Evolutionary conservation across 2,329 filamentous ascomycete species (phyloP).

Genomic region (Fusarium sp.): DNA sequence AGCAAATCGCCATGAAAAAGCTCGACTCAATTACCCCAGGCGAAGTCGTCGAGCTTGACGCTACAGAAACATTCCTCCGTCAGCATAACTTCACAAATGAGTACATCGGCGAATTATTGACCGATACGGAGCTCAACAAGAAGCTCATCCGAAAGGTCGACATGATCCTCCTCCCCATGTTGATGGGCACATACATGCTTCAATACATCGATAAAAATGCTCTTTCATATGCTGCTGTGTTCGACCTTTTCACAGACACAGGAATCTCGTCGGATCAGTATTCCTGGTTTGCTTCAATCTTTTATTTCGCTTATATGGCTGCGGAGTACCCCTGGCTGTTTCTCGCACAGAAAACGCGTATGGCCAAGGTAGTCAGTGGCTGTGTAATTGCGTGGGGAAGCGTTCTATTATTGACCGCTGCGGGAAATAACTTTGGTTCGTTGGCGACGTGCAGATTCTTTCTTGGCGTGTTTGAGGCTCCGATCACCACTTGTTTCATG

Average conservation of each 20-base stretch:
- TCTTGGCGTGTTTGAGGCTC: constrained; percentile 59
- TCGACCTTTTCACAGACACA: constrained; percentile 62
- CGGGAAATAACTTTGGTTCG: constrained; percentile 53
- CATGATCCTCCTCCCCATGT: constrained; percentile 59
- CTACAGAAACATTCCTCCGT: constrained; percentile 33
- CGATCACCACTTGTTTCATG: constrained; percentile 61
- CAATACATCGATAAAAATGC: constrained; percentile 67
- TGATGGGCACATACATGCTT: constrained; percentile 60
- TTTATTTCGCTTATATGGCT: constrained; percentile 62
- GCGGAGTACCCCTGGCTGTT: constrained; percentile 54
- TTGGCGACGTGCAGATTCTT: constrained; percentile 58
- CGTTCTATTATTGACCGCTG: constrained; percentile 56
- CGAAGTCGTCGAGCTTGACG: constrained; percentile 30
- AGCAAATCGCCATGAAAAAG: constrained; percentile 28
- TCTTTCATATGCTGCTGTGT: constrained; percentile 62
- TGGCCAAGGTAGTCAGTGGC: constrained; percentile 48
- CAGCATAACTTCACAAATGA: constrained; percentile 36
- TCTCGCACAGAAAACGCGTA: constrained; percentile 49
- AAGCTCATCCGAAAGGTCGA: constrained; percentile 56
- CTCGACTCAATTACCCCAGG: constrained; percentile 25
- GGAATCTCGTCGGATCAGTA: constrained; percentile 58
- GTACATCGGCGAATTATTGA: constrained; percentile 35
- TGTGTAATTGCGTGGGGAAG: constrained; percentile 50
- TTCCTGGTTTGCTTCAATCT: constrained; percentile 63
- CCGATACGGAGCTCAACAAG: constrained; percentile 23